These are phyloP conservation scores for Entrophospora sp. DNA, from an alignment of 192 early-diverging fungal genomes.

Conservation along the genomic window DNA sequence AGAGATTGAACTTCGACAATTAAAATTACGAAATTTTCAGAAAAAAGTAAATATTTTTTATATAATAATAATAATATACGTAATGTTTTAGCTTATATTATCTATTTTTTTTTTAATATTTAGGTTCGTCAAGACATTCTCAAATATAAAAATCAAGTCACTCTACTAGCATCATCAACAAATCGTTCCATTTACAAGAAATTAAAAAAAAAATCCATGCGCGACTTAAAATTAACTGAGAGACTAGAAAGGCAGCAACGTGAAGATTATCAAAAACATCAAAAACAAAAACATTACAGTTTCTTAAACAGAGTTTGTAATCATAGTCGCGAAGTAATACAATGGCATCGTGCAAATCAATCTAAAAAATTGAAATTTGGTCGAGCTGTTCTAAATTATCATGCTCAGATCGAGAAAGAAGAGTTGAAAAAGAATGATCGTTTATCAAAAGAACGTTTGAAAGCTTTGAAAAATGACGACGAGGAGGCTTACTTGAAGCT, in stretches of 20 bases:
- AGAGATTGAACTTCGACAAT: too few relatives aligned
- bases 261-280: conserved; percentile 73
- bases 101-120: neutral
- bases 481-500: conserved; percentile 96
- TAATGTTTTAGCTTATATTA: too few relatives aligned
- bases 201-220: conserved; percentile 74
- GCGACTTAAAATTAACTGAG: conserved; percentile 83
- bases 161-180: conserved; percentile 69
- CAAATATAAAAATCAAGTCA: conserved; percentile 58
- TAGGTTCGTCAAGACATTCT: conserved; percentile 67
- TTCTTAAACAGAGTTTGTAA: conserved; percentile 66
- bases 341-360: conserved; percentile 61
- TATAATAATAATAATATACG: neutral
- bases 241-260: conserved; percentile 84
- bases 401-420: conserved; percentile 82
- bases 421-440: conserved; percentile 83
- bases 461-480: conserved; percentile 93
- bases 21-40: conserved; percentile 54
- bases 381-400: conserved; percentile 63
- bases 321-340: conserved; percentile 63
- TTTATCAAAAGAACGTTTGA: conserved; percentile 87
- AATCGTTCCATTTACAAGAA: conserved; percentile 70
- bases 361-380: conserved; percentile 66
- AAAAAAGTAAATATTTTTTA: neutral
- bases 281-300: conserved; percentile 76